Evolutionary conservation across 139 green algal genomes (phyloP).

Genomic region (Chlorella sorokiniana): DNA sequence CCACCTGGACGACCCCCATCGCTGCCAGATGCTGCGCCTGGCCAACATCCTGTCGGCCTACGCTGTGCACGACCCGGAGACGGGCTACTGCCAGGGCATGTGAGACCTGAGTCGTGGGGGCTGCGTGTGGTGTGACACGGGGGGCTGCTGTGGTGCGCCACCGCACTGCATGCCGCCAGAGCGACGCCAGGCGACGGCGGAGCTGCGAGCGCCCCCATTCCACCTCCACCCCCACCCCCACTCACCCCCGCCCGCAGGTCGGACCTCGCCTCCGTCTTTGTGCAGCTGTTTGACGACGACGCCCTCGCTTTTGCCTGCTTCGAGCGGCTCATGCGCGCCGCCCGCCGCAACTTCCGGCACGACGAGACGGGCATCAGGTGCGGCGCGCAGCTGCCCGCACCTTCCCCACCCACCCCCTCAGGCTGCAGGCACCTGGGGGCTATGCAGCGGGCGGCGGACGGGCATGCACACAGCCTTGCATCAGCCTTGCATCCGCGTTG

Average conservation of each 20-base stretch:
- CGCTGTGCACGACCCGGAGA: slow-evolving; percentile 79
- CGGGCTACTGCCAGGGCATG: slow-evolving; percentile 91
- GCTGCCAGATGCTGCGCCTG: slow-evolving; percentile 61
- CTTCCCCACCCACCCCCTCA: no score
- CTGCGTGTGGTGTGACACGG: no score
- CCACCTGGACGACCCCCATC: slow-evolving; percentile 50
- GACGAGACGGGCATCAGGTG: slow-evolving; percentile 76
- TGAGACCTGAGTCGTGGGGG: slow-evolving; percentile 11
- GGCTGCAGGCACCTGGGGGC: neutral
- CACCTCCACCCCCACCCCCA: neutral
- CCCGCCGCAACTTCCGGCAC: slow-evolving; percentile 73
- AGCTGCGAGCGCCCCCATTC: no score
- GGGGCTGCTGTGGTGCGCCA: no score
- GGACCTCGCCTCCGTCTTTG: slow-evolving; percentile 83
- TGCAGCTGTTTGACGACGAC: slow-evolving; percentile 82
- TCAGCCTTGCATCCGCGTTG: neutral
- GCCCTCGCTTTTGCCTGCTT: slow-evolving; percentile 89
- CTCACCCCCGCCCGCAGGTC: slow-evolving; percentile 13
- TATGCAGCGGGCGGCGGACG: neutral
- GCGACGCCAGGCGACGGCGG: no score
- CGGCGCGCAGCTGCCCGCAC: neutral
- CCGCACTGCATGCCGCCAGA: neutral
- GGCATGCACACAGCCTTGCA: neutral
- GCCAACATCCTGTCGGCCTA: slow-evolving; percentile 82
- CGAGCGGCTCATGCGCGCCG: slow-evolving; percentile 72